Evolutionary conservation across 202 grass and related monocot genomes (phyloP).

Genomic region (Eragrostis tef): DNA sequence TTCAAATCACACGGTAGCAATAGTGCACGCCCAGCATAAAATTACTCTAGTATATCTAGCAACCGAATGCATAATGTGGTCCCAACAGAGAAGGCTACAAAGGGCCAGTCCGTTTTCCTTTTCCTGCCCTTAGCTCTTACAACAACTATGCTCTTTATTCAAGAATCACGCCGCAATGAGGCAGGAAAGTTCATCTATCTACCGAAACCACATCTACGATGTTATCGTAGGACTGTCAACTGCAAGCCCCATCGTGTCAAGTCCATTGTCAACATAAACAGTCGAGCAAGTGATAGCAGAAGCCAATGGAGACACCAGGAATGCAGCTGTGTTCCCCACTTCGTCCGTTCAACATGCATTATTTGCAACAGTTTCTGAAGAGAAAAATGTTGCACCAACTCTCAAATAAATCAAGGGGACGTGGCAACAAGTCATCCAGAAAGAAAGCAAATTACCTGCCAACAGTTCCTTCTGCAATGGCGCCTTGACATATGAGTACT

Average conservation of each 20-base stretch:
- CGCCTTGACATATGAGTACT: constrained; percentile 86
- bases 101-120: neutral
- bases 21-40: neutral
- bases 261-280: constrained; percentile 91
- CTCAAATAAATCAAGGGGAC: neutral
- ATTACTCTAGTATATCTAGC: constrained; percentile 22
- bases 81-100: neutral
- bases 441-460: constrained; percentile 58
- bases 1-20: neutral
- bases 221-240: constrained; percentile 73
- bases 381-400: neutral
- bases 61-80: neutral
- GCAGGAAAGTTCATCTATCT: constrained; percentile 17
- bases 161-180: constrained; percentile 40
- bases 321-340: constrained; percentile 84
- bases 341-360: constrained; percentile 61
- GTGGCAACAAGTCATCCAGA: neutral
- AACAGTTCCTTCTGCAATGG: constrained; percentile 90
- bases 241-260: constrained; percentile 84
- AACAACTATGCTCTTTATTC: constrained; percentile 60
- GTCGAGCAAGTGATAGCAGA: constrained; percentile 86
- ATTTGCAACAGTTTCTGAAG: neutral
- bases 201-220: constrained; percentile 49
- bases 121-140: constrained; percentile 27
- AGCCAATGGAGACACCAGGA: constrained; percentile 84